These are phyloP conservation scores for Pythium guiyangense DNA, from an alignment of 352 stramenopile species.

Conservation along the genomic window DNA sequence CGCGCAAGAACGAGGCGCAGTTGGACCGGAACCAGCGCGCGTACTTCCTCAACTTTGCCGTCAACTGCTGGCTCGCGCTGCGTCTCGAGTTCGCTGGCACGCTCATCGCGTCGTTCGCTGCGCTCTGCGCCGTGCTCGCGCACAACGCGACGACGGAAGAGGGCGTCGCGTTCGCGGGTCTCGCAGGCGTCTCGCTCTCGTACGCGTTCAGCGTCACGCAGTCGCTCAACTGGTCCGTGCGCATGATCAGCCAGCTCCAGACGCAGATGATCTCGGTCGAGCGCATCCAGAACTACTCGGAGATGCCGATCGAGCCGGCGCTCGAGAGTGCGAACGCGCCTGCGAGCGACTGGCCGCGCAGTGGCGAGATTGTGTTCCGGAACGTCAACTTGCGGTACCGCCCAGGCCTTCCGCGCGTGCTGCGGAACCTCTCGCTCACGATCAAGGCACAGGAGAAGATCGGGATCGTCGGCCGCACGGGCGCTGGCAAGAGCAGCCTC, in stretches of 20 bases:
- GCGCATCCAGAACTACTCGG: conserved; percentile 65
- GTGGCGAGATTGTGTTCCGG: conserved; percentile 70
- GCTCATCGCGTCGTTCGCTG: conserved; percentile 52
- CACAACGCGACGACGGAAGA: conserved; percentile 36
- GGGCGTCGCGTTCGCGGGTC: conserved; percentile 44
- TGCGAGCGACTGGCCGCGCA: conserved; percentile 55
- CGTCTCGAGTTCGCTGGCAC: conserved; percentile 71
- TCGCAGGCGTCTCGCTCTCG: conserved; percentile 66
- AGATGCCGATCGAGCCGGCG: conserved; percentile 59
- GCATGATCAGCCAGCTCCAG: conserved; percentile 71
- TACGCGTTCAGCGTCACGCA: conserved; percentile 76
- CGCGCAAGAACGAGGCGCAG: conserved; percentile 41
- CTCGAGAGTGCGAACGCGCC: conserved; percentile 88
- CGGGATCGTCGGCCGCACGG: conserved; percentile 55
- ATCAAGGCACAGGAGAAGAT: conserved; percentile 76
- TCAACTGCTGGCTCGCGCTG: conserved; percentile 75
- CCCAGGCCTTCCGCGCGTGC: conserved; percentile 32
- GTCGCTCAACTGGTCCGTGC: conserved; percentile 78
- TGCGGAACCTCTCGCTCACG: conserved; percentile 47
- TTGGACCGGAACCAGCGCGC: conserved; percentile 66
- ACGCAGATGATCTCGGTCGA: conserved; percentile 79
- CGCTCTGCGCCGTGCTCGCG: conserved; percentile 47
- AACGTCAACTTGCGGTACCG: conserved; percentile 86
- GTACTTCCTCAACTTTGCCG: conserved; percentile 72
- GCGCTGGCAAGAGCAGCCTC: conserved; percentile 75